Evolutionary conservation across 2,329 filamentous ascomycete genomes (phyloP), one percentile per base, ranked within the genome.

Genomic region (Penicillium vulpinum): DNA sequence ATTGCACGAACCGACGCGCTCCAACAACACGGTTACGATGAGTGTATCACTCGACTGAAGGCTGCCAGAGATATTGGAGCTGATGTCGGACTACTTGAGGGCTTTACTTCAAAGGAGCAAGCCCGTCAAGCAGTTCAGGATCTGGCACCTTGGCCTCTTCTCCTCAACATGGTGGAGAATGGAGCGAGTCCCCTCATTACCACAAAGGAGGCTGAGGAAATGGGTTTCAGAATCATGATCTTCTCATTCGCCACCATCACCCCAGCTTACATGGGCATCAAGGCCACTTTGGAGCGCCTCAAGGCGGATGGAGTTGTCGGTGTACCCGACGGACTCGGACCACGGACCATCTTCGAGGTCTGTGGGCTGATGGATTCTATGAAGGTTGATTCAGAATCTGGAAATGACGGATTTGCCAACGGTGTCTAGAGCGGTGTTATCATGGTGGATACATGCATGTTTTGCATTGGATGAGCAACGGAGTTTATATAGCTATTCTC

Each of bases 131-230:
- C 71, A 4, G 70, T 75, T 9, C 58, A 72, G 50, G 73, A 75
- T 36, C 61, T 78, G n/a, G 68, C 67, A 0, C 72, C 70, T 1
- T 74, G 71, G 66, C 75, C 75, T 1, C 62, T 78, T 47, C 63
- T 79, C 24, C 64, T 78, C 31, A 79, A 79, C 45, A 76, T 77
- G 67, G 77, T 79, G 2, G 75, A 77, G 44, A 73, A 76, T 24
- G 77, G 75, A 4, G 69, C 70, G 2, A 74, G 68, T 0, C 76
- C 77, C 0, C 61, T 71, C 11, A 70, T 75, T 13, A 71, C 73
- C 4, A 70, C 72, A 0, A 64, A 73, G 28, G 74, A 78, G 44
- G 75, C 75, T 0, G 56, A 69, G 38, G 68, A 75, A 38, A 70
- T 78, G 65, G 76, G 76, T 1, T 78, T 78, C 60, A 64, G 71